These are phyloP conservation scores for Torrubiellomyces zombiae DNA, from an alignment of 2,329 filamentous ascomycete species.

Conservation along the genomic window DNA sequence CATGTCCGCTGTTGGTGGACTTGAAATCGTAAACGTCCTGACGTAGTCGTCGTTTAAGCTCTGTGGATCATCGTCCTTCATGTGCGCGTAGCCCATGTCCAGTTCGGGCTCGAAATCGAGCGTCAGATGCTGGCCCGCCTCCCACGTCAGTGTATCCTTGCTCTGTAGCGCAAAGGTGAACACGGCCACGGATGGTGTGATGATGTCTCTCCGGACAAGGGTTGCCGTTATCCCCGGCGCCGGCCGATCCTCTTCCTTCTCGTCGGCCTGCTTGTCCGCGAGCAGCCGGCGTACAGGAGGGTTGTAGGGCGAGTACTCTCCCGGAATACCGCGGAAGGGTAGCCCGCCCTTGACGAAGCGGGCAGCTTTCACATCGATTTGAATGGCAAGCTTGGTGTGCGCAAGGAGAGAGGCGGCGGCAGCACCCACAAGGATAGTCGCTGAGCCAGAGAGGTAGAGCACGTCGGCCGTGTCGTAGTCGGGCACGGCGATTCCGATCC, in stretches of 20 bases:
- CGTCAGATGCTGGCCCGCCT: slow-evolving; percentile 61
- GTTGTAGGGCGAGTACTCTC: slow-evolving; percentile 61
- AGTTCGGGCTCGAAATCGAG: slow-evolving; percentile 56
- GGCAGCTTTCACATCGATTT: slow-evolving; percentile 43
- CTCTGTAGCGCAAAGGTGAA: slow-evolving; percentile 34
- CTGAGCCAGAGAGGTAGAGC: slow-evolving; percentile 55
- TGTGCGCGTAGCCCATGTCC: slow-evolving; percentile 61
- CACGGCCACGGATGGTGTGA: slow-evolving; percentile 52
- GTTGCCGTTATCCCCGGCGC: slow-evolving; percentile 25
- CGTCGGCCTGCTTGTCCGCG: slow-evolving; percentile 36
- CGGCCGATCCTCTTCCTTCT: slow-evolving; percentile 4
- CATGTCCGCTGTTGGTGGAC: slow-evolving; percentile 21
- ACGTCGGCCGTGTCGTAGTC: slow-evolving; percentile 58
- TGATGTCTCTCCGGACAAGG: slow-evolving; percentile 36
- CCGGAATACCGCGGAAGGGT: slow-evolving; percentile 44
- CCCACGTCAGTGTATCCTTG: no score
- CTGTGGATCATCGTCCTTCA: slow-evolving; percentile 64
- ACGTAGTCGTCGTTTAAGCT: slow-evolving; percentile 75
- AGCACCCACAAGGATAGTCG: slow-evolving; percentile 47
- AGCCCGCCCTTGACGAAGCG: slow-evolving; percentile 49
- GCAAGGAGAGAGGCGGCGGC: slow-evolving; percentile 47
- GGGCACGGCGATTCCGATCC: slow-evolving; percentile 54
- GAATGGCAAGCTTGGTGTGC: slow-evolving; percentile 56
- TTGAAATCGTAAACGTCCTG: slow-evolving; percentile 69
- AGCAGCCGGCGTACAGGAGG: slow-evolving; percentile 50